These are phyloP conservation scores for Sphaerulina musiva DNA, from an alignment of 2,329 filamentous ascomycete genomes.

Conservation along the genomic window DNA sequence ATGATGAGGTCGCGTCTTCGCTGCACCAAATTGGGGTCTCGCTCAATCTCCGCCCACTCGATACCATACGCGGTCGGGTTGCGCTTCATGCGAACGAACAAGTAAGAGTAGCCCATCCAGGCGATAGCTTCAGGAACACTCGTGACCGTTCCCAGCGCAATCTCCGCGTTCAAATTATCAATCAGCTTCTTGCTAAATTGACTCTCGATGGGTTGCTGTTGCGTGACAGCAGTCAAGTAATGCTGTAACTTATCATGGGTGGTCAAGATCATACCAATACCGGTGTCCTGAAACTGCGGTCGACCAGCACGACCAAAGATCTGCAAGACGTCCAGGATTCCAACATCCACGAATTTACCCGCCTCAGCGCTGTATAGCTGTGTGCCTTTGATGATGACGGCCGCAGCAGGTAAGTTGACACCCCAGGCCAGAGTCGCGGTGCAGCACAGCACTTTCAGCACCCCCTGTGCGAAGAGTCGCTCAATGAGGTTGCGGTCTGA, in stretches of 20 bases:
- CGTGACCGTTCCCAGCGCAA: conserved; percentile 87
- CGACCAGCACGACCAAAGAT: conserved; percentile 98
- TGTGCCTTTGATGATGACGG: conserved; percentile 95
- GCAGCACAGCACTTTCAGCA: conserved; percentile 97
- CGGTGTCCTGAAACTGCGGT: conserved; percentile 94
- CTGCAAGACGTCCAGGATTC: conserved; percentile 92
- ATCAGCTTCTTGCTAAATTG: conserved; percentile 88
- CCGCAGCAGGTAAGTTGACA: conserved; percentile 94
- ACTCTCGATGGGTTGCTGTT: conserved; percentile 96
- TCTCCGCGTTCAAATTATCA: conserved; percentile 94
- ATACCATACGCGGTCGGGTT: conserved; percentile 92
- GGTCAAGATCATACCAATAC: conserved; percentile 97
- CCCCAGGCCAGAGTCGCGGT: conserved; percentile 97
- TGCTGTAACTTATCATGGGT: conserved; percentile 89
- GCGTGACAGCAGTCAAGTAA: conserved; percentile 86
- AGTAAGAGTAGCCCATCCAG: conserved; percentile 96
- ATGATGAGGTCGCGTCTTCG: conserved; percentile 79
- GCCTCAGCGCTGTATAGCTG: conserved; percentile 95
- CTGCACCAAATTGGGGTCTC: conserved; percentile 83
- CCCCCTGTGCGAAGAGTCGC: conserved; percentile 78
- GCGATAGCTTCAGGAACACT: conserved; percentile 89
- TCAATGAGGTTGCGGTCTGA: conserved; percentile 95
- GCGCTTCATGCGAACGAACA: conserved; percentile 92
- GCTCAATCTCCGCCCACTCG: conserved; percentile 81
- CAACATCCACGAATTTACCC: conserved; percentile 91